Evolutionary conservation across 148 eudicot genomes (phyloP), one percentile per base, ranked within the genome.

Genomic region (Chenopodium album): DNA sequence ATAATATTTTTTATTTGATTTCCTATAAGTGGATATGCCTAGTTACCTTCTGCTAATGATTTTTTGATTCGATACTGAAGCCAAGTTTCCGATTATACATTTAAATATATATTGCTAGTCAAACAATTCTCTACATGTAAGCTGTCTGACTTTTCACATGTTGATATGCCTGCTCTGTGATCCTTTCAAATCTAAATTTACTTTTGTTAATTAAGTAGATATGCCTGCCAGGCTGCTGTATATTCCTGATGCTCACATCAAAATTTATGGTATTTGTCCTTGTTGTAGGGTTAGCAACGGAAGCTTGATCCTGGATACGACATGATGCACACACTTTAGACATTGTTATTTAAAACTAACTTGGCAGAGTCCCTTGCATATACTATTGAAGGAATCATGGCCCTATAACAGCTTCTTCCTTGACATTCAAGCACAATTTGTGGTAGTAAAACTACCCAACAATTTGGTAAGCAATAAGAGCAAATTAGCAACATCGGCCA

Each of bases 241-340:
- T 12, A 4, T 56, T 56, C 62, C 4, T 56, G 62, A 16, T 48
- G 62, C 19, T 72, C 29, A 11, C 31, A 28, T 16, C 44, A 6
- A 44, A 4, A 63, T 76, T 28, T 19, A 26, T 48, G 22, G 31
- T 32, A n/a, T 14, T 52, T 20, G 9, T 67, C 41, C 22, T 67
- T 26, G 8, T 66, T 79, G 84, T 71, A 95, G 98, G 98, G 98
- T 73, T 95, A 97, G 98, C 98, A 95, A 74, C 88, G 97, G 81
- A 95, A 95, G 87, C 97, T 93, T 48, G 98, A 95, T 79, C 98
- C 98, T 0, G 93, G 88, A 4, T 95, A 95, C 19, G 90, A 95
- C 84, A 88, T 95, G 76, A 95, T 95, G 98, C 88, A 87, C 44
- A 95, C 98, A 19, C 88, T 95, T 14, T 94, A 90, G 79, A 87